Evolutionary conservation across 345 rosid genomes (phyloP), one percentile per base, ranked within the genome.

Genomic region (Eutrema japonicum): DNA sequence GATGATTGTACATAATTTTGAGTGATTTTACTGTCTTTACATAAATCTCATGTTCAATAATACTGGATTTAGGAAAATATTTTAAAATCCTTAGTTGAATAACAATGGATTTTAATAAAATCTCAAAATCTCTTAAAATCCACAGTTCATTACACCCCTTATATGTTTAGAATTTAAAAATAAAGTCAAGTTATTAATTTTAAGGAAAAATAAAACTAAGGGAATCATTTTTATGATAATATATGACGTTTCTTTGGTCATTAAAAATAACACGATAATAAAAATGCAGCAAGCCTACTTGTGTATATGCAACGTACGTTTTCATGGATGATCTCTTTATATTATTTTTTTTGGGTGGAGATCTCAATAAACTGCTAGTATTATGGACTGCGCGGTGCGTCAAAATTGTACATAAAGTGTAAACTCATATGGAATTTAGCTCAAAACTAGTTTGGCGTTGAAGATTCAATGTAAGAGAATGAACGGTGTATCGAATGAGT

Each of bases 371-470:
- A 30, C 35, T 51, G 3, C 56, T 51, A 10, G 14, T 51, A 32
- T 3, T 42, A 36, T 16, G 16, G 43, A n/a, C 13, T 9, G 30
- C 13, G 16, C 22, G n/a, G 45, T 14, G 43, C 11, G 43, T 35
- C 43, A 36, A 16, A 56, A 14, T 56, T 35, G 26, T 22, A 22
- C 26, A 22, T 22, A 22, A 22, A 3, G 62, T 11, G 43, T 56
- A 35, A 14, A 56, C 62, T 14, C 42, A 36, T 56, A 55, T 35
- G 18, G 33, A 54, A 33, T 37, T 12, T 33, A n/a, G 37, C 35
- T 55, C 61, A n/a, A n/a, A 52, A 29, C 57, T 29, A 53, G 37
- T 8, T 53, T 53, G 58, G 58, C 37, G 37, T 29, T 53, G 58
- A 29, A n/a, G 7, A 53, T 53, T 36, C 16, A 29, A 27, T 52